phyloP scores from a whole-genome alignment of 352 stramenopile species.

The Plasmopara halstedii region DNA sequence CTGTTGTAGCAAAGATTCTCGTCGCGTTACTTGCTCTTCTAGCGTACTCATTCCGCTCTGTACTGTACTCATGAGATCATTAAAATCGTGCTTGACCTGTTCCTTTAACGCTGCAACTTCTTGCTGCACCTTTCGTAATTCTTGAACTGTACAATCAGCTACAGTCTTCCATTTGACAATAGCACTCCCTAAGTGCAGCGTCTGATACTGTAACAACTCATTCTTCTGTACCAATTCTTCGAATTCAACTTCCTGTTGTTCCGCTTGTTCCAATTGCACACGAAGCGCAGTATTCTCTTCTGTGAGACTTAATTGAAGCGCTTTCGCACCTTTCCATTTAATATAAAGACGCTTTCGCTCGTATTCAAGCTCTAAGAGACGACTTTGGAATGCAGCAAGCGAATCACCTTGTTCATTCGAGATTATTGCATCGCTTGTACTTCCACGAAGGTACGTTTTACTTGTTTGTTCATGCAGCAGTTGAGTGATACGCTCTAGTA shows the following conservation, averaged over 20 bases:
- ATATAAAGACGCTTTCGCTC: constrained; percentile 58
- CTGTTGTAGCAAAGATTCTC: constrained; percentile 56
- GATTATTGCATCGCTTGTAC: constrained; percentile 5
- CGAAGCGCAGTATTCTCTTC: constrained; percentile 61
- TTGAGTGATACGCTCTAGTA: constrained; percentile 52
- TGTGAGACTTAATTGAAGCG: constrained; percentile 55
- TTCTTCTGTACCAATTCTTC: constrained; percentile 52
- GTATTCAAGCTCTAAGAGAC: constrained; percentile 61
- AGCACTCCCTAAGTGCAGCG: constrained; percentile 31
- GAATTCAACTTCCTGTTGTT: constrained; percentile 40
- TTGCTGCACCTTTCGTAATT: constrained; percentile 26
- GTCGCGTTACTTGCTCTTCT: constrained; percentile 30
- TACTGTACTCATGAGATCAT: constrained; percentile 25
- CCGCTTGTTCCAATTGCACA: constrained; percentile 38
- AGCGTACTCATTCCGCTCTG: constrained; percentile 38
- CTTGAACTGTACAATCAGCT: constrained; percentile 15
- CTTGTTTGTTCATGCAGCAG: constrained; percentile 44
- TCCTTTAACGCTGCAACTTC: constrained; percentile 38
- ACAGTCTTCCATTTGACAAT: constrained; percentile 37
- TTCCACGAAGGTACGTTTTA: constrained; percentile 23
- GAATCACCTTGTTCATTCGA: constrained; percentile 14
- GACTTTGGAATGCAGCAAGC: constrained; percentile 41
- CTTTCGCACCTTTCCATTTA: constrained; percentile 45
- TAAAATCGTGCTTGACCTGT: constrained; percentile 30
- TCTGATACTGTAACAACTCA: constrained; percentile 52